A percentile compares a stretch with the other conserved stretches of the same genome.
phyloP scores from a whole-genome alignment of 768 basidiomycete species.

The Tricholoma sp. region DNA sequence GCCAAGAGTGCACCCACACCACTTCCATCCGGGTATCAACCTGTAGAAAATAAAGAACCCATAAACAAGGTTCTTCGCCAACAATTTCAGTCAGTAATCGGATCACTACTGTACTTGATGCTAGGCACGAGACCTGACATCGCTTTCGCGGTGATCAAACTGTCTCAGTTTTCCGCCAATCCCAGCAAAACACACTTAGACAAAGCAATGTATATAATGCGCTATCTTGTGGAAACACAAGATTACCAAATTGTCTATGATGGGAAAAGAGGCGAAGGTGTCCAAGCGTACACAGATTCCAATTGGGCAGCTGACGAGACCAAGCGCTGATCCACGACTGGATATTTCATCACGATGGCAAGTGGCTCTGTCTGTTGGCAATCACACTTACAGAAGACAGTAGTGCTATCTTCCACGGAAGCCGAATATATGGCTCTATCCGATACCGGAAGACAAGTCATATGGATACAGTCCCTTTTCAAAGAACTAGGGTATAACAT shows the following conservation, averaged over 20 bases:
- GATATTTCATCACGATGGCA: conserved; percentile 9
- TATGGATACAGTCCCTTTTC: background rate
- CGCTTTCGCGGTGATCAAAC: background rate
- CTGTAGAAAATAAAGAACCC: background rate
- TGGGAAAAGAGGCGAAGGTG: background rate
- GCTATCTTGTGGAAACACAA: background rate
- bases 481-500: conserved; percentile 13
- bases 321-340: background rate
- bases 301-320: background rate
- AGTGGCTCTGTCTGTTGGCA: background rate
- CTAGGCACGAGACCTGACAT: background rate
- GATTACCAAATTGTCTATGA: background rate
- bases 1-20: conserved; percentile 1
- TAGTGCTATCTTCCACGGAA: background rate
- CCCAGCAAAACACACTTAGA: conserved; percentile 18
- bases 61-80: background rate
- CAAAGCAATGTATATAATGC: background rate
- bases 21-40: background rate
- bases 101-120: background rate
- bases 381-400: background rate
- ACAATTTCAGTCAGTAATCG: background rate
- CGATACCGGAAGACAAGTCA: background rate
- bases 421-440: background rate
- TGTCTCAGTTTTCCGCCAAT: conserved; percentile 11
- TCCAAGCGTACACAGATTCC: background rate